Evolutionary conservation across 495 filamentous ascomycete genomes (phyloP), one percentile per base, ranked within the genome.

Genomic region (Jackrogersella minutella): DNA sequence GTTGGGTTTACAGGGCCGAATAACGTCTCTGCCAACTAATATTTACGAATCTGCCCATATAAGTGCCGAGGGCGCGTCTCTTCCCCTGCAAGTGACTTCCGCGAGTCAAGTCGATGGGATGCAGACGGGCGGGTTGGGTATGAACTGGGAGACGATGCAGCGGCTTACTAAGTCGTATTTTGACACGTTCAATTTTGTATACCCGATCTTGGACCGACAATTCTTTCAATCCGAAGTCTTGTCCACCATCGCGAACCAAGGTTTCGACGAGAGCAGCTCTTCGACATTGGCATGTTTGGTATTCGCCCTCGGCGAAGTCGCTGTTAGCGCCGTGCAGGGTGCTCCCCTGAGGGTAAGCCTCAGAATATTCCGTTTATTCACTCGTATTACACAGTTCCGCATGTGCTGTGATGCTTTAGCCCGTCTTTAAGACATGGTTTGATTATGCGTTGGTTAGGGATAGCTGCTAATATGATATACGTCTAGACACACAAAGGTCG

Each of bases 221-320:
- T 64, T 69, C 13, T 88, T 86, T 59, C 68, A 79, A 56, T 75
- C 80, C 11, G 75, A 77, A 43, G 82, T 75, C 6, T 65, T 88
- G n/a, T 70, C 77, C 2, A 53, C 72, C 24, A 76, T 85, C 10
- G 72, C 82, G 36, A 77, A 75, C 34, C 73, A 79, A 17, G 85
- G 85, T 0, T 83, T 87, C 69, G 73, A 82, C 68, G 77, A 81
- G 16, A 78, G 79, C 55, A 75, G 69, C 5, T 69, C 74, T 26
- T 83, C 81, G 3, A 81, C 85, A 6, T 74, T 87, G 22, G 82
- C 81, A 8, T 77, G 86, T n/a, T 73, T 87, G 4, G 80, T 88
- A 22, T 83, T 86, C 53, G 82, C 85, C 2, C 76, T 87, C 19
- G 86, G 85, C 9, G 78, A 86, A 54, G 74, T 85, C 17, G 83